phyloP scores from a whole-genome alignment of 257 asterid species.

The Datura wrightii region DNA sequence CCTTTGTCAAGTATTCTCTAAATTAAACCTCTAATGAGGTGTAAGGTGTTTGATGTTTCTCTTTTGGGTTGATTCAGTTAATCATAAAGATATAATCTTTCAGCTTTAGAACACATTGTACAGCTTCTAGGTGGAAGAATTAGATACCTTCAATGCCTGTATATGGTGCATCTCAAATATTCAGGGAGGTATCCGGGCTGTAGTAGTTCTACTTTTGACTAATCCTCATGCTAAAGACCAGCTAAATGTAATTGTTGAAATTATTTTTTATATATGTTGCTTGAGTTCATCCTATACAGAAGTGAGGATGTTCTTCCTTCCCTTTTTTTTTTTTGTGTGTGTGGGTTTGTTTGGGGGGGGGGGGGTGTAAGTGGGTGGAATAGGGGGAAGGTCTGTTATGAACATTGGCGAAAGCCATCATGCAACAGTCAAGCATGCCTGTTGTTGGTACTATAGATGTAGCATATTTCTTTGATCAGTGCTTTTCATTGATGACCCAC shows the following conservation, averaged over 20 bases:
- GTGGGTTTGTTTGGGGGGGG: not conserved
- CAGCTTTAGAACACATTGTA: not conserved
- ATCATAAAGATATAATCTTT: constrained; percentile 4
- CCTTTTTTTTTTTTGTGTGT: not conserved
- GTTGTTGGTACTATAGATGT: not conserved
- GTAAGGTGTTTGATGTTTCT: not conserved
- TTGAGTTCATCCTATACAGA: not conserved
- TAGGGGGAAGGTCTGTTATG: not conserved
- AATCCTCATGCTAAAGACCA: not conserved
- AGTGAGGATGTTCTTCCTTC: not conserved
- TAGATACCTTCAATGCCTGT: not conserved
- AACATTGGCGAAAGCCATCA: not conserved
- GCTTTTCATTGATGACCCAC: not conserved
- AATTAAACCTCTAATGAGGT: not conserved
- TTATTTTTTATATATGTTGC: not conserved
- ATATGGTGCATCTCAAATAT: constrained; percentile 5
- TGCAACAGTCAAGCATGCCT: not conserved
- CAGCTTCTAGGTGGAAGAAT: not conserved
- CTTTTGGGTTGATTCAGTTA: constrained; percentile 1
- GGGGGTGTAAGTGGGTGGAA: not conserved
- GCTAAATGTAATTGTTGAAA: not conserved
- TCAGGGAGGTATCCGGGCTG: not conserved
- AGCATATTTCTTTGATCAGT: constrained; percentile 2
- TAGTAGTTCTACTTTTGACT: not conserved
- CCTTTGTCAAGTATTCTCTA: not conserved